phyloP scores from a whole-genome alignment of 805 yeast genomes.

The Diddensiella santjacobensis region DNA sequence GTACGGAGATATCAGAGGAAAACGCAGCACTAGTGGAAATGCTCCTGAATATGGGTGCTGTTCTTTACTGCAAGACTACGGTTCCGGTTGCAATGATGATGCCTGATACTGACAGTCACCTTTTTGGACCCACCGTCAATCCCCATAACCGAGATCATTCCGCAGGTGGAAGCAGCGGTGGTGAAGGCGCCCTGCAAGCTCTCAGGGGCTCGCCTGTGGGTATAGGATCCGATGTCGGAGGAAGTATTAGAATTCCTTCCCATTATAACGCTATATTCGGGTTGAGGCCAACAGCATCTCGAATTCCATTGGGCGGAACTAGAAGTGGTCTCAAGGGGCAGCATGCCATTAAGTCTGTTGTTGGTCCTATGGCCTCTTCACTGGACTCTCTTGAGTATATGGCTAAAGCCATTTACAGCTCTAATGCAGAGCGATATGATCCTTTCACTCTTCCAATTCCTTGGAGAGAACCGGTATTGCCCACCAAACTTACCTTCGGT shows the following conservation, averaged over 20 bases:
- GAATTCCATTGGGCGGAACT: constrained; percentile 34
- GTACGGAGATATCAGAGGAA: constrained; percentile 33
- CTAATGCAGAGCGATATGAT: constrained; percentile 38
- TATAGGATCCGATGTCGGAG: constrained; percentile 52
- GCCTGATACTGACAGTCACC: constrained; percentile 44
- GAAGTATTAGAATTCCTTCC: constrained; percentile 48
- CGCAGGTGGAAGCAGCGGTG: constrained; percentile 54
- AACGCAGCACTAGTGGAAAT: constrained; percentile 40
- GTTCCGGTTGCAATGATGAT: constrained; percentile 56
- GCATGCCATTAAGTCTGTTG: constrained; percentile 39
- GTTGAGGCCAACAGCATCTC: constrained; percentile 44
- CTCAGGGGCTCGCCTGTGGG: constrained; percentile 47
- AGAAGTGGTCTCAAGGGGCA: constrained; percentile 30
- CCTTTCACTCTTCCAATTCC: constrained; percentile 28
- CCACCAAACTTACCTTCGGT: constrained; percentile 12
- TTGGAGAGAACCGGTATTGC: constrained; percentile 8
- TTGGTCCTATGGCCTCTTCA: constrained; percentile 45
- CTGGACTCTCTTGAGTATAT: constrained; percentile 49
- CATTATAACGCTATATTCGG: constrained; percentile 41
- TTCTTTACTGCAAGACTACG: constrained; percentile 59
- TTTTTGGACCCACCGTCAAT: constrained; percentile 46
- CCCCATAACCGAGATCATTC: constrained; percentile 43
- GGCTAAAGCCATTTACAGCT: constrained; percentile 37
- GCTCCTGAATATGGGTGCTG: constrained; percentile 52
- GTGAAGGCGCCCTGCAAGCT: constrained; percentile 48